phyloP scores from a whole-genome alignment of 2,329 filamentous ascomycete genomes.

The Fusarium floridanum region DNA sequence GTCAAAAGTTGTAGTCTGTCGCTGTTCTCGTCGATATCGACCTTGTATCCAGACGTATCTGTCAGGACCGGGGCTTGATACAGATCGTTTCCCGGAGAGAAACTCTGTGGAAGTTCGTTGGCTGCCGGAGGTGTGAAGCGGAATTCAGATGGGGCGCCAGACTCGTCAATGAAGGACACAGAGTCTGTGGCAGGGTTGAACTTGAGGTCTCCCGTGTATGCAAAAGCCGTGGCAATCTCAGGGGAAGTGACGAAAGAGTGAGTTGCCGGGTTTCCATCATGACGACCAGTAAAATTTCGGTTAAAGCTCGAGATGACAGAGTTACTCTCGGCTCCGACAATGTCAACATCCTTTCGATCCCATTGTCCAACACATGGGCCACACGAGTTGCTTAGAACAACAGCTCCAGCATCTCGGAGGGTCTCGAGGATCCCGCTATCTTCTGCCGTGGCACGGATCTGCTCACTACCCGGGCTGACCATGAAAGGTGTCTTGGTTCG shows the following conservation, averaged over 20 bases:
- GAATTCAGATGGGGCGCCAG: neutral
- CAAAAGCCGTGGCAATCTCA: neutral
- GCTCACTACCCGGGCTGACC: conserved; percentile 51
- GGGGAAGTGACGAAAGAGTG: conserved; percentile 54
- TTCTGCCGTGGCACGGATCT: conserved; percentile 23
- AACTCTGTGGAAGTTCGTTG: neutral
- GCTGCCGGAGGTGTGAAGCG: neutral
- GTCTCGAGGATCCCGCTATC: conserved; percentile 13
- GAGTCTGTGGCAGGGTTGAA: neutral
- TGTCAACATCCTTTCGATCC: conserved; percentile 50
- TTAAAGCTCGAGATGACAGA: conserved; percentile 54
- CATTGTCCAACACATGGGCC: conserved; percentile 53
- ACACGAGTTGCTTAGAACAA: conserved; percentile 51
- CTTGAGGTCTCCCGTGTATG: neutral
- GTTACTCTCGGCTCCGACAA: conserved; percentile 44
- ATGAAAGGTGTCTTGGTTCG: conserved; percentile 49
- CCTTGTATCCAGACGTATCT: conserved; percentile 31
- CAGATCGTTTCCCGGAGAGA: conserved; percentile 30
- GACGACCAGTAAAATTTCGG: conserved; percentile 53
- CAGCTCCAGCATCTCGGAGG: conserved; percentile 47
- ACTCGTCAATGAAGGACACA: neutral
- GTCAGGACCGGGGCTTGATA: conserved; percentile 42
- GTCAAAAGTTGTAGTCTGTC: conserved; percentile 49
- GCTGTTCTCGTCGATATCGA: conserved; percentile 45
- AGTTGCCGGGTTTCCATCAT: conserved; percentile 57